These are phyloP conservation scores for Elsinoe necatrix DNA, from an alignment of 2,329 filamentous ascomycete species.

Conservation along the genomic window DNA sequence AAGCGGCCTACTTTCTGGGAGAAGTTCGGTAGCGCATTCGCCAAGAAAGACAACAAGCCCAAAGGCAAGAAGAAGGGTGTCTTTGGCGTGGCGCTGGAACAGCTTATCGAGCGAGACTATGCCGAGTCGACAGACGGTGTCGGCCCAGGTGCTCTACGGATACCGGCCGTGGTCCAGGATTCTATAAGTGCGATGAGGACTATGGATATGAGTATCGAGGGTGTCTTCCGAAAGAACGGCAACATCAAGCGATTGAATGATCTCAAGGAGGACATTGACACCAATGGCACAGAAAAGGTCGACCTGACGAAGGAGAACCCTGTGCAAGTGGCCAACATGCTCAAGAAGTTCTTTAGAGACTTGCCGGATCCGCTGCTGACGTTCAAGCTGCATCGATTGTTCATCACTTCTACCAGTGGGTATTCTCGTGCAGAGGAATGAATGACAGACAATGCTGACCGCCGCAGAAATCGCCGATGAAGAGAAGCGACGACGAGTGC, in stretches of 20 bases:
- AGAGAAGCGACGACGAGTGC: conserved; percentile 70
- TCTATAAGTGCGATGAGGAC: conserved; percentile 90
- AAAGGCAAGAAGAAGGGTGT: conserved; percentile 82
- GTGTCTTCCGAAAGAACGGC: conserved; percentile 97
- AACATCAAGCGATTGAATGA: conserved; percentile 93
- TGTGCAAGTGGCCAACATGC: conserved; percentile 82
- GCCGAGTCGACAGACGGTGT: conserved; percentile 97
- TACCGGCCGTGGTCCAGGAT: conserved; percentile 92
- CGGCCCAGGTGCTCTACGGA: conserved; percentile 78
- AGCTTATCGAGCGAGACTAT: conserved; percentile 84
- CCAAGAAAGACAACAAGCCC: conserved; percentile 49
- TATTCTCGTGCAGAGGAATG: conserved; percentile 16
- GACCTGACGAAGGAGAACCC: conserved; percentile 83
- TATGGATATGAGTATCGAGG: conserved; percentile 98
- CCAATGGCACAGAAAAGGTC: conserved; percentile 72
- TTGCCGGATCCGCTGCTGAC: conserved; percentile 92
- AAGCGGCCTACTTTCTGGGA: conserved; percentile 95
- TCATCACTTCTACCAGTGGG: conserved; percentile 75
- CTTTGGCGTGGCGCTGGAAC: conserved; percentile 81
- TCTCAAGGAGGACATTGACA: conserved; percentile 76
- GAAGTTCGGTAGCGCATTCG: conserved; percentile 90
- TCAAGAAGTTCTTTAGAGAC: conserved; percentile 92
- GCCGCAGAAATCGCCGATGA: conserved; percentile 63
- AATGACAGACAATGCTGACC: conserved; percentile 20
- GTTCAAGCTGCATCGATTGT: conserved; percentile 85